Conservation (phyloP, 2,329 filamentous ascomycete species). For the Fusarium hainanense region DNA sequence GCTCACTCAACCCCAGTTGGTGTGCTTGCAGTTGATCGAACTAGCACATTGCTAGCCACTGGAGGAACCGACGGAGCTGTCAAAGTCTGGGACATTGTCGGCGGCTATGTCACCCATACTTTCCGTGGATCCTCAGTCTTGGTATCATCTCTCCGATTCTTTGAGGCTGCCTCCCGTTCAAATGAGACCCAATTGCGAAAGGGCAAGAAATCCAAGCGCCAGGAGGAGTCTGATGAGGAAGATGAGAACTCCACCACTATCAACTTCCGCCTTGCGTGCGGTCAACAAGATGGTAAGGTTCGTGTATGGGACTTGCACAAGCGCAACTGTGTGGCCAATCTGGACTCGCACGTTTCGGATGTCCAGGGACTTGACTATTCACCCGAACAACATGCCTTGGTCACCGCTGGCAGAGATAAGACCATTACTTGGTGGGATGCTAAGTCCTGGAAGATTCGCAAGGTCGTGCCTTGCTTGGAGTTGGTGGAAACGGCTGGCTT, state of each 20-base stretch:
- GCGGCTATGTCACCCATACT: conserved; percentile 92
- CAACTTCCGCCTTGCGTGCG: conserved; percentile 85
- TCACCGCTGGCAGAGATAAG: conserved; percentile 92
- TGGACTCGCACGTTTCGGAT: conserved; percentile 95
- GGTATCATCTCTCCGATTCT: conserved; percentile 91
- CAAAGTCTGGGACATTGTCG: conserved; percentile 95
- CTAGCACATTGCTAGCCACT: conserved; percentile 89
- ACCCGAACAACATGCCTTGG: conserved; percentile 74
- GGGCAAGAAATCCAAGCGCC: conserved; percentile 50
- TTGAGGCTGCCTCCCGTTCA: conserved; percentile 72
- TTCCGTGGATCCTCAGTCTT: conserved; percentile 94
- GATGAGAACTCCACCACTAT: conserved; percentile 57
- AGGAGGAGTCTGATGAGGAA: conserved; percentile 54
- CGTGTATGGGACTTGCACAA: conserved; percentile 92
- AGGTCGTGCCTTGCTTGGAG: conserved; percentile 86
- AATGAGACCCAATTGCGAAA: conserved; percentile 46
- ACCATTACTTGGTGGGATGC: conserved; percentile 94
- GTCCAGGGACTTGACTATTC: conserved; percentile 91
- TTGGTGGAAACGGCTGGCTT: conserved; percentile 88
- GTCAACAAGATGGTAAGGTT: conserved; percentile 93
- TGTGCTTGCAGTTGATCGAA: conserved; percentile 84
- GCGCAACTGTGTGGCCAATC: conserved; percentile 77
- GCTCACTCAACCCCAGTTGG: conserved; percentile 92
- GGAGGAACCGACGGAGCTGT: conserved; percentile 93
- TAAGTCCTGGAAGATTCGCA: conserved; percentile 82